Conservation (phyloP, 2,329 filamentous ascomycete species). For the Ceratocystis harringtonii region DNA sequence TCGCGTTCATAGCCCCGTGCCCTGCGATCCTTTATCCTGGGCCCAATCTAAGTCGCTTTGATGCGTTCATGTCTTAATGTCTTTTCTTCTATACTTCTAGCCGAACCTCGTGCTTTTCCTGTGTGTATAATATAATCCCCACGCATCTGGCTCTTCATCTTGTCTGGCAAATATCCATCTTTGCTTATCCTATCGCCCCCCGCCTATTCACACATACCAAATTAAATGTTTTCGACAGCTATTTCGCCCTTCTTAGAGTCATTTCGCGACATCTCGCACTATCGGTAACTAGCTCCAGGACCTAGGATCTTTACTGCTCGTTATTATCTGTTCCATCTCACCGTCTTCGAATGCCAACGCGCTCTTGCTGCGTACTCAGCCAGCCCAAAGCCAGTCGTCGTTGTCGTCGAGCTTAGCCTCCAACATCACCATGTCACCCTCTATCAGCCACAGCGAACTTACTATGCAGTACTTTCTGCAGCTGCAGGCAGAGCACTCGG, state of each 20-base stretch:
- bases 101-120: not conserved
- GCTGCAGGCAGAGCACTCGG: slow-evolving; percentile 39
- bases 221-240: slow-evolving; percentile 11
- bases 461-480: slow-evolving; percentile 40
- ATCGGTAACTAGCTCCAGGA: not conserved
- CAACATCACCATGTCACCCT: slow-evolving; percentile 6
- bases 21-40: not conserved
- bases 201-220: not conserved
- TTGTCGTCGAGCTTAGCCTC: not conserved
- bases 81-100: not conserved
- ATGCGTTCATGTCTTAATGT: slow-evolving; percentile 1
- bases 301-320: not conserved
- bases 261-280: not conserved
- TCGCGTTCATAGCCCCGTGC: not conserved
- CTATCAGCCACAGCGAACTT: slow-evolving; percentile 27
- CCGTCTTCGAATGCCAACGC: not conserved
- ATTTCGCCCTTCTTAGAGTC: slow-evolving; percentile 3
- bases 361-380: not conserved
- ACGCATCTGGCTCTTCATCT: not conserved
- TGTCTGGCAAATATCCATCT: not conserved
- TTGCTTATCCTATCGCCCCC: not conserved
- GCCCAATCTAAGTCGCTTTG: not conserved
- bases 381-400: not conserved
- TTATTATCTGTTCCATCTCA: not conserved
- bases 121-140: not conserved